Evolutionary conservation across 495 filamentous ascomycete genomes (phyloP).

Genomic region (Cudoniella acicularis): DNA sequence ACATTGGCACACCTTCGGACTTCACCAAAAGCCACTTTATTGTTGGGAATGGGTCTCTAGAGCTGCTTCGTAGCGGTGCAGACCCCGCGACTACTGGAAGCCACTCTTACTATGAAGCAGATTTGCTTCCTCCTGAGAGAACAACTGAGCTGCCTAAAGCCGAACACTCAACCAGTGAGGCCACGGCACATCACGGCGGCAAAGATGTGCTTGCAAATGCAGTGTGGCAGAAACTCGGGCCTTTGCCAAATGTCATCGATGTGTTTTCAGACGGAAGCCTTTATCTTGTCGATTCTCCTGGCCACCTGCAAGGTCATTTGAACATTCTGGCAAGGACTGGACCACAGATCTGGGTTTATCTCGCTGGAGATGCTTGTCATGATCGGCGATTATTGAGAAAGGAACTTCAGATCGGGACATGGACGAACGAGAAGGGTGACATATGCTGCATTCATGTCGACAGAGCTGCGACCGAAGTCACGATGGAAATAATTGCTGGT

Average conservation of each 20-base stretch:
- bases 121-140: slow-evolving; percentile 30
- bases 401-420: slow-evolving; percentile 40
- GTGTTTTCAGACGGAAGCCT: slow-evolving; percentile 38
- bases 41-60: slow-evolving; percentile 33
- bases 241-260: slow-evolving; percentile 36
- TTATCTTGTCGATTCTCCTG: slow-evolving; percentile 40
- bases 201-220: slow-evolving; percentile 4
- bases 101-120: slow-evolving; percentile 38
- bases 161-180: slow-evolving; percentile 4
- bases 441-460: slow-evolving; percentile 41
- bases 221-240: slow-evolving; percentile 28
- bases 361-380: slow-evolving; percentile 47
- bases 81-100: slow-evolving; percentile 26
- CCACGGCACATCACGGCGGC: not conserved
- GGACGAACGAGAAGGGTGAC: slow-evolving; percentile 32
- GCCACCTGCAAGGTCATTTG: slow-evolving; percentile 44
- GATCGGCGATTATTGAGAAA: slow-evolving; percentile 39
- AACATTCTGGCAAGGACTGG: slow-evolving; percentile 38
- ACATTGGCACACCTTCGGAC: slow-evolving; percentile 37
- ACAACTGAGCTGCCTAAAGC: slow-evolving; percentile 32
- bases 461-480: slow-evolving; percentile 30
- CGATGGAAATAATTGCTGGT: slow-evolving; percentile 29
- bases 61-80: slow-evolving; percentile 24
- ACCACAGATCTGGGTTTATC: slow-evolving; percentile 32
- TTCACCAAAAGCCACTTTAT: slow-evolving; percentile 34